Base-by-base conservation (phyloP, 2,329 filamentous ascomycete genomes). In the Colletotrichum sidae region DNA sequence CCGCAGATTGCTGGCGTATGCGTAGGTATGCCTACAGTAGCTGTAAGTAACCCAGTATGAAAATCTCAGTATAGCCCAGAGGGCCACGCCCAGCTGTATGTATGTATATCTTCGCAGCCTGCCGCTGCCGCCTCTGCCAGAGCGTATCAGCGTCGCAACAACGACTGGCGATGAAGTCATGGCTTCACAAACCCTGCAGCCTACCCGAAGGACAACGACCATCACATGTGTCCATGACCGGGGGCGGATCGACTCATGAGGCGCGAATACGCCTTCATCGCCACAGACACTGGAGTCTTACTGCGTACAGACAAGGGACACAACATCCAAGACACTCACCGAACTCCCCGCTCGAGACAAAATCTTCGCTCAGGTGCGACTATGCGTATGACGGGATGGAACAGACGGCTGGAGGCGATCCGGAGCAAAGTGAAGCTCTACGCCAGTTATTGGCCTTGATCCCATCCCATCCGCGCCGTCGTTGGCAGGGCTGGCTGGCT, bases 271-370 rank as follows among this genome's bases (percentile, higher is more conserved):
- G 37, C 38, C 35, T 37, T 53, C 58, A 56, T 61, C 46, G 35
- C 52, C 58, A 15, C 52, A 37, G 58, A 34, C 53, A 33, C 38
- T 39, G 11, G 17, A 49, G 46, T 35, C 25, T 49, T 33, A n/a
- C 46, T 3, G 46, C 25, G 25, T 25, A 25, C 25, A 17, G 9
- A 46, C 15, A 13, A 35, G 4, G 11, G 6, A 33, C 25, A 12
- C 46, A 41, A 9, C 17, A 15, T 17, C 34, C 41, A 13, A 62
- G 13, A 62, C 41, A 49, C 49, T 63, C 58, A 57, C 58, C 63
- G 63, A 57, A 57, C 52, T 37, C 15, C 37, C 63, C 42, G 60
- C 17, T 37, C 49, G 49, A 63, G 58, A 63, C 63, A 66, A 46
- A 56, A 38, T 56, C 52, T 41, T 56, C 46, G 51, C 46, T 38